phyloP scores from a whole-genome alignment of 2,329 filamentous ascomycete species.

The Apiospora saccharicola region DNA sequence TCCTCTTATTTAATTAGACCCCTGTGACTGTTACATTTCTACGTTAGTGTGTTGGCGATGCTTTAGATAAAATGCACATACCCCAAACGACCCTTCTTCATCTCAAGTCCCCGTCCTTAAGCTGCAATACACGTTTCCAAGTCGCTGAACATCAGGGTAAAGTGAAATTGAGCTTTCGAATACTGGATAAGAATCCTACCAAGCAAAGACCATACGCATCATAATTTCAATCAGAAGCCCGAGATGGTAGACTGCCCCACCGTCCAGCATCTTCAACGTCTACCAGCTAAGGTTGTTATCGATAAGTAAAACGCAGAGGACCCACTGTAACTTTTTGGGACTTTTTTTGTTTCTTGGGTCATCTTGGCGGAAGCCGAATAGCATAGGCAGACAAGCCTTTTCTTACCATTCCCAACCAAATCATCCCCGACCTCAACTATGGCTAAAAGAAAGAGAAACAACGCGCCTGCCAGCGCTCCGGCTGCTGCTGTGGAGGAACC shows the following conservation, averaged over 20 bases:
- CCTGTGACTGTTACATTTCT: not conserved
- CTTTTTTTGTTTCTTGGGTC: conserved; percentile 25
- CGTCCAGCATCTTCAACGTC: not conserved
- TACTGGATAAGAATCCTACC: no score
- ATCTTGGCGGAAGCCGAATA: not conserved
- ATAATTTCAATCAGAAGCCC: no score
- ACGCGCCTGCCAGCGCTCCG: conserved; percentile 38
- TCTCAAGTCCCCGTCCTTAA: no score
- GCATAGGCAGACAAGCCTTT: not conserved
- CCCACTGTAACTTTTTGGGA: conserved; percentile 1
- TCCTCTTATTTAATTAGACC: not conserved
- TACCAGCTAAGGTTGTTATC: not conserved
- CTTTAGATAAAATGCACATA: no score
- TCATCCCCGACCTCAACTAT: conserved; percentile 39
- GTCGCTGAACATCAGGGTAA: no score
- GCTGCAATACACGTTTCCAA: no score
- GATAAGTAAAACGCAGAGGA: not conserved
- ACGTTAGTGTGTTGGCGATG: no score
- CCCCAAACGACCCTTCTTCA: no score
- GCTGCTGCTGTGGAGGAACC: conserved; percentile 21
- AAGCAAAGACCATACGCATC: no score
- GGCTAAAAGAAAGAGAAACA: conserved; percentile 59
- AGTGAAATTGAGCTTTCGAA: no score
- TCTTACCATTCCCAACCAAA: conserved; percentile 17
- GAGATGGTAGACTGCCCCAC: not conserved